These are phyloP conservation scores for Ceratorhiza oryzae-sativae DNA, from an alignment of 1,284 basidiomycete species.

Conservation along the genomic window DNA sequence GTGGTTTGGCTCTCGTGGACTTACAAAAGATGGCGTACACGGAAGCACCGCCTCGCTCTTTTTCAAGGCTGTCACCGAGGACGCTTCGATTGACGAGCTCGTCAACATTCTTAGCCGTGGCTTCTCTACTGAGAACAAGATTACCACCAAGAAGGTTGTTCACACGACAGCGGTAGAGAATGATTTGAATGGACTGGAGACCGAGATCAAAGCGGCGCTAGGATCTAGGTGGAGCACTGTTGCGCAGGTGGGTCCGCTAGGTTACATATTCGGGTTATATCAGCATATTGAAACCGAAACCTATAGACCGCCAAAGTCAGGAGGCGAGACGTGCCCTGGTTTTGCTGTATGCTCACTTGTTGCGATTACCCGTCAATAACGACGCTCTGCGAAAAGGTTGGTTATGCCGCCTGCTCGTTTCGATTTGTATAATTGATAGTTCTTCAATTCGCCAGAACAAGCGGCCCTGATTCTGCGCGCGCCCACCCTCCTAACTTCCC, in stretches of 20 bases:
- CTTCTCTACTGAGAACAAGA: slow-evolving; percentile 27
- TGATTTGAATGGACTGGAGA: slow-evolving; percentile 33
- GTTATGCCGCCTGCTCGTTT: slow-evolving; percentile 40
- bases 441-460: slow-evolving; percentile 61
- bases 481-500: slow-evolving; percentile 78
- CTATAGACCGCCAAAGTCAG: slow-evolving; percentile 29
- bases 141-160: slow-evolving; percentile 2
- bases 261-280: neutral
- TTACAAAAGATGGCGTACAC: slow-evolving; percentile 93
- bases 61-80: slow-evolving; percentile 88
- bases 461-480: slow-evolving; percentile 69
- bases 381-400: slow-evolving; percentile 68
- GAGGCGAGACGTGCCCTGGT: slow-evolving; percentile 64
- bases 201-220: slow-evolving; percentile 31
- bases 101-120: slow-evolving; percentile 66
- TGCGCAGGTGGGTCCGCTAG: slow-evolving; percentile 12
- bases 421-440: slow-evolving; percentile 2
- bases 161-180: slow-evolving; percentile 22
- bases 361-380: slow-evolving; percentile 72
- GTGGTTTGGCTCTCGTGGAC: slow-evolving; percentile 95
- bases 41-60: slow-evolving; percentile 85
- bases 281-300: neutral
- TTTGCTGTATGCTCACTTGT: slow-evolving; percentile 86
- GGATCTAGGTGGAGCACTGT: slow-evolving; percentile 29
- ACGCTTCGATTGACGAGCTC: slow-evolving; percentile 77